Percentiles rank a stretch among this genome's conserved stretches.
These are phyloP conservation scores for Casuarina cunninghamiana DNA, from an alignment of 306 rosid genomes.

Conservation along the genomic window DNA sequence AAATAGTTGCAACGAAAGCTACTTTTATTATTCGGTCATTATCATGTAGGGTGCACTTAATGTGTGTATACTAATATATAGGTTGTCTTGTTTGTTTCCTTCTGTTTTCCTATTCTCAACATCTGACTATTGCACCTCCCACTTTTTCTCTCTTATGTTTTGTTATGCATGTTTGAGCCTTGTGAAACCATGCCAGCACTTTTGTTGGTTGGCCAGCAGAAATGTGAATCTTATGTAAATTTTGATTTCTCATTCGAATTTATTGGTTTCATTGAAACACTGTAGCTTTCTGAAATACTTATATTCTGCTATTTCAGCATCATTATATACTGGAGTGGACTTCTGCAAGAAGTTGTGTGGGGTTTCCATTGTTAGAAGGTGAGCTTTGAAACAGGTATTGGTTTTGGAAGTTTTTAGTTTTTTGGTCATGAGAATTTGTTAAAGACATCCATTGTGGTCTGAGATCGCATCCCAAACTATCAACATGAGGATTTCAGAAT, in stretches of 20 bases:
- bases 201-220: not conserved
- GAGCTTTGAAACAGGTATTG: conserved; percentile 61
- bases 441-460: not conserved
- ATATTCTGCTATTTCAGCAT: conserved; percentile 51
- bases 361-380: conserved; percentile 96
- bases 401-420: conserved; percentile 23
- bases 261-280: not conserved
- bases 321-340: conserved; percentile 92
- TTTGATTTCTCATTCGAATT: not conserved
- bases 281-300: not conserved
- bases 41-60: not conserved
- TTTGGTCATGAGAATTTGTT: not conserved
- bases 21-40: not conserved
- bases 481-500: conserved; percentile 20
- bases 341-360: conserved; percentile 98
- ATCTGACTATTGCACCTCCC: not conserved
- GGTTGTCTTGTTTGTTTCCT: not conserved
- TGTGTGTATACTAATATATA: not conserved
- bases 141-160: not conserved
- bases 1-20: too few species aligned
- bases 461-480: not conserved
- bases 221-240: not conserved
- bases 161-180: not conserved
- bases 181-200: not conserved
- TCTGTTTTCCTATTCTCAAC: not conserved